These are phyloP conservation scores for Paramecium octaurelia DNA, from an alignment of 73 alveolate species.

Conservation along the genomic window DNA sequence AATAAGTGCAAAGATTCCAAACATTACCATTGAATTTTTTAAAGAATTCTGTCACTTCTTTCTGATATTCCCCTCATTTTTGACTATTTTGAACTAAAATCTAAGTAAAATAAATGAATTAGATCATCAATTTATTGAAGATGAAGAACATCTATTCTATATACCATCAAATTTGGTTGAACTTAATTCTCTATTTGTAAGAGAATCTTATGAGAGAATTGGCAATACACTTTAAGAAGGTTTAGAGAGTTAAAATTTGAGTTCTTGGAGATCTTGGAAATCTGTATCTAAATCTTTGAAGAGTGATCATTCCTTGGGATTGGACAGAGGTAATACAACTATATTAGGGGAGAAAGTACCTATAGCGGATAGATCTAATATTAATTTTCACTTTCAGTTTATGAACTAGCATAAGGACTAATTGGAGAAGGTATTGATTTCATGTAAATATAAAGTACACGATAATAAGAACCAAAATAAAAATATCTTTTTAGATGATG, in stretches of 20 bases:
- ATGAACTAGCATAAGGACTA: not conserved
- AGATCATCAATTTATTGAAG: conserved; percentile 25
- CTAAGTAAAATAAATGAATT: not conserved
- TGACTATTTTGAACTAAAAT: not conserved
- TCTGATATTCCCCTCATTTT: not conserved
- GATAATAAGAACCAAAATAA: not conserved
- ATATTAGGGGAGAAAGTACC: conserved; percentile 18
- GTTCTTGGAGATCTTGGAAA: conserved; percentile 52
- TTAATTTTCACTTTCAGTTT: not conserved
- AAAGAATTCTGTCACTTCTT: conserved; percentile 16
- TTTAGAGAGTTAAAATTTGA: not conserved
- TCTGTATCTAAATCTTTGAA: not conserved
- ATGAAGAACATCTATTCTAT: conserved; percentile 39
- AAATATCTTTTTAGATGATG: not conserved
- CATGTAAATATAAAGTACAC: not conserved
- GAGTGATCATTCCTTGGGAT: not conserved
- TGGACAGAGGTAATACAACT: not conserved
- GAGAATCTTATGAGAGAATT: not conserved
- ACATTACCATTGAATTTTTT: not conserved
- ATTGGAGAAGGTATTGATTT: not conserved
- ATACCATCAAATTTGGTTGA: conserved; percentile 8
- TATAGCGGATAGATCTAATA: not conserved
- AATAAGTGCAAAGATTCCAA: not conserved
- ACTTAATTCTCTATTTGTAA: not conserved
- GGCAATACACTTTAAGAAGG: not conserved